Conservation (phyloP, 192 early-diverging fungal genomes). For the Coemansia sp. region DNA sequence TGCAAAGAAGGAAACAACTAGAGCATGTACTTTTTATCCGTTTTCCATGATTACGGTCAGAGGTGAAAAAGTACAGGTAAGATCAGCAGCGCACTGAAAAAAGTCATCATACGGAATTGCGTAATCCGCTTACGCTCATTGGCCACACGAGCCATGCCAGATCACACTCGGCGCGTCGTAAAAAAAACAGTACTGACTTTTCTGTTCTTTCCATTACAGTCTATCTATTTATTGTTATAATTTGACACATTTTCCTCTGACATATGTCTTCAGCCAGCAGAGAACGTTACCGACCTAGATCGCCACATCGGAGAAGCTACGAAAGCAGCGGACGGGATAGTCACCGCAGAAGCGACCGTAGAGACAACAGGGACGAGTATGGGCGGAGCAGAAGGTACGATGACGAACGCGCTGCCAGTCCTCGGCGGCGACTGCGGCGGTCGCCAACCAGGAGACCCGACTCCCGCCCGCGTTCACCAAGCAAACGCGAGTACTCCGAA, state of each 20-base stretch:
- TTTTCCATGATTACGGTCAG: no score
- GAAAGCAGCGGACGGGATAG: background rate
- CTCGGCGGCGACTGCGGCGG: background rate
- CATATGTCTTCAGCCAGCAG: constrained; percentile 5
- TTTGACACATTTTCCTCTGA: background rate
- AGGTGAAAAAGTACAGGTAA: background rate
- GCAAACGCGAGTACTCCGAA: background rate
- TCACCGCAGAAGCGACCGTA: constrained; percentile 1
- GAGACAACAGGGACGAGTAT: constrained; percentile 10
- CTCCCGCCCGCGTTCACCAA: background rate
- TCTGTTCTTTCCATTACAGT: background rate
- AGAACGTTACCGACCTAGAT: background rate
- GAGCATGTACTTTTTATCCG: background rate
- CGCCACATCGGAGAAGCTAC: background rate
- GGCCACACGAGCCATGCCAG: background rate
- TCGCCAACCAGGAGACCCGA: background rate
- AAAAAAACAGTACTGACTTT: background rate
- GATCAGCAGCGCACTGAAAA: background rate
- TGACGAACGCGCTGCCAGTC: background rate
- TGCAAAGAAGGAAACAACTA: background rate
- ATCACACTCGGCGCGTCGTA: background rate
- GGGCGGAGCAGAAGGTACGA: constrained; percentile 6
- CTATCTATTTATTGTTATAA: background rate
- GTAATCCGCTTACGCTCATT: background rate
- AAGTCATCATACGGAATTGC: background rate